phyloP scores from a whole-genome alignment of 148 eudicot species.

The Suaeda aralocaspica region DNA sequence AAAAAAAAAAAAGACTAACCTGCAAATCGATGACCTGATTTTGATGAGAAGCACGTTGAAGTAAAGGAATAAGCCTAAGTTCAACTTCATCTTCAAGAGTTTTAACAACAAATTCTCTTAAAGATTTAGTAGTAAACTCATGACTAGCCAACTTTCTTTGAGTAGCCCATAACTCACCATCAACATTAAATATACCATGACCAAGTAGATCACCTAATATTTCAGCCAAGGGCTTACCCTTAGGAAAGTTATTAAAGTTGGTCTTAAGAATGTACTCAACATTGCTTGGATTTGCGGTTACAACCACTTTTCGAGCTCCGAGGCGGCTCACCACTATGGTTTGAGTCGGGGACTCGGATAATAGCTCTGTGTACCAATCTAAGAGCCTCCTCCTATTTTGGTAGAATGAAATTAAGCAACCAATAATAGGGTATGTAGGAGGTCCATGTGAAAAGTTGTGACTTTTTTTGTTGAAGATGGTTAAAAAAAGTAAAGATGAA shows the following conservation, averaged over 20 bases:
- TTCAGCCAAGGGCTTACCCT: constrained; percentile 58
- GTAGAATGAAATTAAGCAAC: constrained; percentile 52
- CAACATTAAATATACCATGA: constrained; percentile 65
- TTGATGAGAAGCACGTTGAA: constrained; percentile 34
- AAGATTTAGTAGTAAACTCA: constrained; percentile 57
- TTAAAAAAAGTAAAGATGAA: too few species aligned
- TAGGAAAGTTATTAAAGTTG: constrained; percentile 56
- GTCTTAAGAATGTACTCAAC: constrained; percentile 71
- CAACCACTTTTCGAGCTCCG: constrained; percentile 40
- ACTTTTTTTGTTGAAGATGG: background rate
- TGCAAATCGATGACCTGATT: constrained; percentile 54
- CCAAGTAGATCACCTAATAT: constrained; percentile 67
- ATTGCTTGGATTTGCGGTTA: constrained; percentile 65
- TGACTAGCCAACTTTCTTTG: constrained; percentile 80
- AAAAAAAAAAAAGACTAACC: constrained; percentile 14
- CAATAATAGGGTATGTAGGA: constrained; percentile 42
- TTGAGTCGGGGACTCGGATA: constrained; percentile 39
- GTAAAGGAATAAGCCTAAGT: constrained; percentile 51
- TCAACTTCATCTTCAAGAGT: constrained; percentile 53
- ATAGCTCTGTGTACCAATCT: constrained; percentile 63
- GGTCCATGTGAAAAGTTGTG: constrained; percentile 12
- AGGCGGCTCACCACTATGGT: constrained; percentile 48
- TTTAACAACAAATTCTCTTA: constrained; percentile 54
- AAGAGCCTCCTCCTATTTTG: constrained; percentile 42
- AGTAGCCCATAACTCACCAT: constrained; percentile 61